A percentile compares a stretch with the other conserved stretches of the same genome.
These are phyloP conservation scores for Toxicodendron radicans DNA, from an alignment of 345 rosid genomes.

Conservation along the genomic window DNA sequence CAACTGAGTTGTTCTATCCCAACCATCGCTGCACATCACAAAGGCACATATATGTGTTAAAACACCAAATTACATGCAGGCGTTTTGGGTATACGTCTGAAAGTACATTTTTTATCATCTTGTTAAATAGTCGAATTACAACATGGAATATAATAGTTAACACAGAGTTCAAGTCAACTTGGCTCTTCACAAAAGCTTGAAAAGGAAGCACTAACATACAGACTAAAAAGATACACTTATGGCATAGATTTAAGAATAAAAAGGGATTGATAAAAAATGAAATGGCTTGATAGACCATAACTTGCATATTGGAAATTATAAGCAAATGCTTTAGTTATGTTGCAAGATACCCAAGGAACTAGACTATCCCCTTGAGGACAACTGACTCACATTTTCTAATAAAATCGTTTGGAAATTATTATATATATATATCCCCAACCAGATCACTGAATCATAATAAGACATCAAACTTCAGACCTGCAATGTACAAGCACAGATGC, in stretches of 20 bases:
- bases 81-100: not conserved
- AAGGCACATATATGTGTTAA: constrained; percentile 11
- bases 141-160: too few relatives aligned
- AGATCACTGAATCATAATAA: not conserved
- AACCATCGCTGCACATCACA: constrained; percentile 77
- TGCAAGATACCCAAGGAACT: too few relatives aligned
- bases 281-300: too few relatives aligned
- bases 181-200: too few relatives aligned
- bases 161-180: too few relatives aligned
- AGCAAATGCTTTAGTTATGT: not conserved
- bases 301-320: not conserved
- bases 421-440: too few relatives aligned
- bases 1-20: constrained; percentile 99
- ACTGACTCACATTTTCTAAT: too few relatives aligned
- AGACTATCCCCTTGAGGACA: too few relatives aligned
- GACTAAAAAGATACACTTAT: not conserved
- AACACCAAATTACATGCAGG: constrained; percentile 6
- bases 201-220: too few relatives aligned
- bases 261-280: not conserved
- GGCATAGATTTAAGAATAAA: not conserved
- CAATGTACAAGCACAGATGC: constrained; percentile 98
- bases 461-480: constrained; percentile 53
- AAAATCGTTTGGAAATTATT: too few relatives aligned
- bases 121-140: too few relatives aligned
- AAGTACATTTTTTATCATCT: not conserved